phyloP scores from a whole-genome alignment of 2,329 filamentous ascomycete genomes.

The Ophiostoma sp. region DNA sequence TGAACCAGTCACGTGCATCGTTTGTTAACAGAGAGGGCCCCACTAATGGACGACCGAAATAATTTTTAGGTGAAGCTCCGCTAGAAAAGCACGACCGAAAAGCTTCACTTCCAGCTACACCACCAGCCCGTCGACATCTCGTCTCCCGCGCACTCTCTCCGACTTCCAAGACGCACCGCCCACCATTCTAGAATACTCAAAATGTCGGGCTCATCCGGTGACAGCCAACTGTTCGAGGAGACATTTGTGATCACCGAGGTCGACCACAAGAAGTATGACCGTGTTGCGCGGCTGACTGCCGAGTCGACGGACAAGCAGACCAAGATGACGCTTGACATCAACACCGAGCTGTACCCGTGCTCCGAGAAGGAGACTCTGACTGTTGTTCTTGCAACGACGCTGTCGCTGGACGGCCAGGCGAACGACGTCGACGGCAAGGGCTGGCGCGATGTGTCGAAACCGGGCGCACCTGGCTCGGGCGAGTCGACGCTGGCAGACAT shows the following conservation, averaged over 20 bases:
- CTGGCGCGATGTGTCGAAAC: constrained; percentile 69
- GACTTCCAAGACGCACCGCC: not conserved
- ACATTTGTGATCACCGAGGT: constrained; percentile 75
- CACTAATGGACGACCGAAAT: constrained; percentile 17
- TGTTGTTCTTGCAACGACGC: constrained; percentile 75
- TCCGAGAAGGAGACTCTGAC: constrained; percentile 68
- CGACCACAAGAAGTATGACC: constrained; percentile 88
- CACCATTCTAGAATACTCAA: constrained; percentile 2
- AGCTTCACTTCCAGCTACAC: not conserved
- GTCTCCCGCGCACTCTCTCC: not conserved
- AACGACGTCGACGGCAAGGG: constrained; percentile 68
- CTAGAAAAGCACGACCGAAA: not conserved
- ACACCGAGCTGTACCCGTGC: constrained; percentile 84
- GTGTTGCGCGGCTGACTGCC: constrained; percentile 78
- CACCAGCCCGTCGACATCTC: not conserved
- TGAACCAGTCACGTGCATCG: not conserved
- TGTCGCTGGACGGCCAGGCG: constrained; percentile 71
- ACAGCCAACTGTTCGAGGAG: constrained; percentile 91
- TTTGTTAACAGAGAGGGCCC: not conserved
- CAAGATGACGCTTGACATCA: constrained; percentile 82
- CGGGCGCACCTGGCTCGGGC: constrained; percentile 33
- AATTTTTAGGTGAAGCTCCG: constrained; percentile 19
- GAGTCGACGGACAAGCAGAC: constrained; percentile 66
- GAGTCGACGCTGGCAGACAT: constrained; percentile 65
- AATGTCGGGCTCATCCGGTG: constrained; percentile 59